Evolutionary conservation across 352 stramenopile species (phyloP).

Genomic region (Phytophthora pseudosyringae): DNA sequence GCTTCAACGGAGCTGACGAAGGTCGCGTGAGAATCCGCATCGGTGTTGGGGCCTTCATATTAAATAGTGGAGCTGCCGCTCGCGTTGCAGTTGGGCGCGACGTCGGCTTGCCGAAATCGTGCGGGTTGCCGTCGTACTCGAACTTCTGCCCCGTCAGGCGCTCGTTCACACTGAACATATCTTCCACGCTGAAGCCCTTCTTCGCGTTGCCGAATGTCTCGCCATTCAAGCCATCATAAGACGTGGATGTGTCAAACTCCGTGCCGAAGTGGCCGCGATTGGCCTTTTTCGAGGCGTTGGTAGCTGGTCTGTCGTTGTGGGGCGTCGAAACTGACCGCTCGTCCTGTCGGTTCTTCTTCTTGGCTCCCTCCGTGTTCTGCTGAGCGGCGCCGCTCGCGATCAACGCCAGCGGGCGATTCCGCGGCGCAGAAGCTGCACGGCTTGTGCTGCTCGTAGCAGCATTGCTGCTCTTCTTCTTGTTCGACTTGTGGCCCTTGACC

Average conservation of each 20-base stretch:
- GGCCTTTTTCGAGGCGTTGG: conserved; percentile 42
- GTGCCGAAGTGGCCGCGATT: conserved; percentile 85
- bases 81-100: conserved; percentile 26
- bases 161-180: conserved; percentile 97
- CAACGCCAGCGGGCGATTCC: conserved; percentile 63
- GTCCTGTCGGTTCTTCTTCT: conserved; percentile 47
- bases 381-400: conserved; percentile 47
- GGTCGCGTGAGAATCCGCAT: conserved; percentile 55
- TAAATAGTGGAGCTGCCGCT: conserved; percentile 55
- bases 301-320: conserved; percentile 51
- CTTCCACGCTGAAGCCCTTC: conserved; percentile 90
- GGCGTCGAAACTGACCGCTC: conserved; percentile 81
- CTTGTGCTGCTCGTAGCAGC: conserved; percentile 47
- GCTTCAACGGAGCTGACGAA: conserved; percentile 50
- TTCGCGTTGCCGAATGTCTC: conserved; percentile 86
- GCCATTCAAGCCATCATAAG: conserved; percentile 87
- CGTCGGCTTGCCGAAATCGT: conserved; percentile 90
- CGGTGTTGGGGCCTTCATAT: conserved; percentile 48
- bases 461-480: conserved; percentile 61
- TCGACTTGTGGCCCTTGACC: conserved; percentile 82
- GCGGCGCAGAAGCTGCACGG: conserved; percentile 74
- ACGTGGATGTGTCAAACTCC: conserved; percentile 79
- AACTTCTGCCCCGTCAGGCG: conserved; percentile 91
- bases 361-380: conserved; percentile 12
- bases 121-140: conserved; percentile 95